Evolutionary conservation across 306 rosid species (phyloP), one percentile per base, ranked within the genome.

Genomic region (Prunus campanulata): DNA sequence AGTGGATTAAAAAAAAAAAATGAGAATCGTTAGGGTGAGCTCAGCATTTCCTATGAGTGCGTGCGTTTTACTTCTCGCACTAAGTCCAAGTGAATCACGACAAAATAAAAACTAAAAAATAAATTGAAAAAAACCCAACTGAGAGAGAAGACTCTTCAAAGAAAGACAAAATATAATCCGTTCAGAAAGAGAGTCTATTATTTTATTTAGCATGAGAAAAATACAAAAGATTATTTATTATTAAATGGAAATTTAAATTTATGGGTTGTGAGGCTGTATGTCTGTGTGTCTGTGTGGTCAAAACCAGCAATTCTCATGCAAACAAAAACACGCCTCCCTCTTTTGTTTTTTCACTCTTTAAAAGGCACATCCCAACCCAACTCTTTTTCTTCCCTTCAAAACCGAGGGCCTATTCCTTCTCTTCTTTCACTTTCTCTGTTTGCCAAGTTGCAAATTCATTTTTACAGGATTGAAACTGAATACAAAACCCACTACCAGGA

Each of bases 391-490:
- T 66, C 73, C 69, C 42, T 72, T 72, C 70, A 57, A 30, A 72
- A 74, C 27, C 30, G 60, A 30, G 73, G 83, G 80, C 72, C 74
- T 81, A 66, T 82, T 47, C 35, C 42, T 51, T 20, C 47, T 59
- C 54, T 20, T 48, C 76, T 74, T 80, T 82, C 20, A 35, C 81
- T 76, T 80, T 81, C 82, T 77, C 84, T 73, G 62, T 71, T 81
- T 74, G 68, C 72, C 79, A 72, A 72, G 76, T 61, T 78, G 79
- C 71, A 73, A 59, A 73, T 69, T 82, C 80, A 85, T 24, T 66
- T 75, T 77, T 74, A 56, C 63, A 32, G 68, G 57, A 18, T 52
- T 19, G n/a, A 52, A 78, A 72, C 77, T 82, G 77, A 66, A 35
- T 78, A 79, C 60, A 78, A 68, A 48, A 66, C 74, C 80, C 76